These are phyloP conservation scores for Dactylonectria macrodidyma DNA, from an alignment of 2,329 filamentous ascomycete genomes.

Conservation along the genomic window DNA sequence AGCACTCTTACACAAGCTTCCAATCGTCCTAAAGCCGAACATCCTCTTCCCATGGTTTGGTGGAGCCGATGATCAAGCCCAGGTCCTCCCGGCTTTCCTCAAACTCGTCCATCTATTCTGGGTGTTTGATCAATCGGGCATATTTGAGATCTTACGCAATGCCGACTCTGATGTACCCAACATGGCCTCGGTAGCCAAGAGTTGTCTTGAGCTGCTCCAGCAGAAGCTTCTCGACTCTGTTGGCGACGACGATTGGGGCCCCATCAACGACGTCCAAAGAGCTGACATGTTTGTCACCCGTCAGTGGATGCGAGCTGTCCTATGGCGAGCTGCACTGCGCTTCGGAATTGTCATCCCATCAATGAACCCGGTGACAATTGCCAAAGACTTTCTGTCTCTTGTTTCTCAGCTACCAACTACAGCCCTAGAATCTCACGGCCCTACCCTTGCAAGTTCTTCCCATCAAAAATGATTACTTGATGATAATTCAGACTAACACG, in stretches of 20 bases:
- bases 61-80: slow-evolving; percentile 56
- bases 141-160: slow-evolving; percentile 62
- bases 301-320: slow-evolving; percentile 66
- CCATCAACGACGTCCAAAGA: slow-evolving; percentile 63
- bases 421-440: slow-evolving; percentile 65
- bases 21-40: slow-evolving; percentile 60
- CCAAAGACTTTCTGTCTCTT: slow-evolving; percentile 60
- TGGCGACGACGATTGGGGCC: slow-evolving; percentile 53
- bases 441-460: slow-evolving; percentile 54
- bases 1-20: slow-evolving; percentile 65
- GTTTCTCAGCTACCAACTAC: slow-evolving; percentile 60
- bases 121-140: slow-evolving; percentile 64
- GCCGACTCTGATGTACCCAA: slow-evolving; percentile 51
- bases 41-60: slow-evolving; percentile 53
- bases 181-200: slow-evolving; percentile 49
- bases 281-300: slow-evolving; percentile 65
- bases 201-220: slow-evolving; percentile 58
- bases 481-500: slow-evolving; percentile 3
- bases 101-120: slow-evolving; percentile 65
- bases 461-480: accelerated
- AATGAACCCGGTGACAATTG: slow-evolving; percentile 60
- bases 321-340: slow-evolving; percentile 60
- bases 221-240: slow-evolving; percentile 59
- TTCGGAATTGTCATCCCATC: slow-evolving; percentile 50
- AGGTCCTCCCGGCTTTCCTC: slow-evolving; percentile 64